Base-by-base conservation (phyloP, 345 rosid genomes). In the Gossypium bickii region DNA sequence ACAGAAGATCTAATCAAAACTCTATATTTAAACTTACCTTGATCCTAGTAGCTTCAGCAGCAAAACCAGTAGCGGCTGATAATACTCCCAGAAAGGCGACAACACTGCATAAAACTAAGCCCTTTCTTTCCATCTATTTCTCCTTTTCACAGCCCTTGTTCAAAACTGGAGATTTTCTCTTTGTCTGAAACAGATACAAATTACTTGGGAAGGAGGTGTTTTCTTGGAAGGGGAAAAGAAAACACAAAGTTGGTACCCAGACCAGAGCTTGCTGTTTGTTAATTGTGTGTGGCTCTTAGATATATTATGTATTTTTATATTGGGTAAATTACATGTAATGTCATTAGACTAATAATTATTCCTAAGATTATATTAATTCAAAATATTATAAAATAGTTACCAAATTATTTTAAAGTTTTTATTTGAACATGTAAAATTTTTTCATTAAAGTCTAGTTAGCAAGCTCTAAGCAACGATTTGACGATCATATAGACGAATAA, bases 21-120 rank as follows among this genome's bases (percentile, higher is more conserved):
- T 24, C 49, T 9, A 29, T 51, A 2, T 43, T 6, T 43, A 16
- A 25, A 58, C 24, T 64, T 29, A 94, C 98, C 96, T 91, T 93
- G 67, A 94, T 86, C 82, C 89, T 78, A n/a, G 98, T 91, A 72
- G 85, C 95, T 77, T 94, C 98, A 41, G 98, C 99, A 64, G 81
- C 97, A 80, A 94, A 92, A 77, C 97, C 98, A 75, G 98, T 84
- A 73, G 85, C 85, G 77, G 90, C 96, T 29, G 96, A 88, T 45
- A 95, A 77, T 9, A 91, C 60, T 56, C 93, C 99, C 70, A 95
- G 75, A 53, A 93, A 24, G 27, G 88, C 89, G 51, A 88, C 90
- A 20, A 78, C 76, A 64, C 85, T 12, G 73, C 93, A 91, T 58
- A 93, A 16, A 67, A 87, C 64, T 38, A 89, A 3, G 18, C 79